Base-by-base conservation (phyloP, 2,329 filamentous ascomycete species). In the Aspergillus melleus region DNA sequence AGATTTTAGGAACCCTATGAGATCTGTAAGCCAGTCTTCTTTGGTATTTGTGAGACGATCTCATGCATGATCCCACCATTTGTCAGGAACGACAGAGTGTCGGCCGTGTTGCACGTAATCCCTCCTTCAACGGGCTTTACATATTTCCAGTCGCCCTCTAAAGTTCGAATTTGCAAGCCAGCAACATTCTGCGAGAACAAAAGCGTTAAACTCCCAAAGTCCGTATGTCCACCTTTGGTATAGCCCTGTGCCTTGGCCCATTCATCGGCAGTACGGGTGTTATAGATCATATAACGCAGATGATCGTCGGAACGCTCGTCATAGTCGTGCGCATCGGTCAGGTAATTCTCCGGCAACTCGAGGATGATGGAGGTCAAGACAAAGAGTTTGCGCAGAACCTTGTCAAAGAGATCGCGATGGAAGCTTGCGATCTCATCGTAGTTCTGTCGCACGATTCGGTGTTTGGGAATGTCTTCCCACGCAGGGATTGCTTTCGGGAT, bases 261-360 rank as follows among this genome's bases (percentile, higher is more conserved):
- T 58, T 83, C 79, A 36, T 83, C 80, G 0, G 76, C 71, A 0
- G 76, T 79, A 32, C 84, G 81, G 1, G 79, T 78, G 22, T 78
- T 76, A 62, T 86, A 86, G 52, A 81, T 79, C 84, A 87, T 87
- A 68, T 87, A 88, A 2, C 86, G 79, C 32, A 87, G 76, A 58
- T 88, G 84, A 36, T 84, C 84, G 63, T 87, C 84, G 9, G 81
- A 80, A 39, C 81, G 79, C 29, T 80, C 78, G 2, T 85, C 80
- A 71, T 87, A 88, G 2, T 75, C 77, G 70, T 88, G 86, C 1
- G 83, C 75, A 24, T 81, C 74, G 62, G 83, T 76, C 29, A 88
- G 75, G 58, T 81, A 79, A 14, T 88, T 84, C 54, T 85, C 81
- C 0, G 84, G 84, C 0, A 89, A 73, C 66, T 88, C 81, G 0